These are phyloP conservation scores for Acanthamoeba sp. DNA, from an alignment of 208 protist genomes.

Conservation along the genomic window DNA sequence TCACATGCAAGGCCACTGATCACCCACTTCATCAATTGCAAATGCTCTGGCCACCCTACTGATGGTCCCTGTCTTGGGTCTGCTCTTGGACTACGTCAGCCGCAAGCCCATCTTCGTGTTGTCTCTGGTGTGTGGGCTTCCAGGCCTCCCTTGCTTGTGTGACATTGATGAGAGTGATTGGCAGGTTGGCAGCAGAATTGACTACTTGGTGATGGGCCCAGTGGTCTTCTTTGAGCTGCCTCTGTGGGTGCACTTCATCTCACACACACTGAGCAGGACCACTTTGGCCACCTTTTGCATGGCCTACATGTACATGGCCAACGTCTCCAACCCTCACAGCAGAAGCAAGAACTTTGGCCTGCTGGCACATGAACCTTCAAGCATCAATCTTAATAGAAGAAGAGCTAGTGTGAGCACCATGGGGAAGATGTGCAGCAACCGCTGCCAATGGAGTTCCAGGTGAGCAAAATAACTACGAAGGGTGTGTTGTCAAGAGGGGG, in stretches of 20 bases:
- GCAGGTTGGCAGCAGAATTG: background rate
- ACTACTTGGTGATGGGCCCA: background rate
- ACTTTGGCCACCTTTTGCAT: background rate
- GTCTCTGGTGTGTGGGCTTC: background rate
- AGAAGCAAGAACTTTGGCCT: background rate
- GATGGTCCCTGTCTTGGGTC: background rate
- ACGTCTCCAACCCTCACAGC: background rate
- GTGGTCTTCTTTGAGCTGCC: background rate
- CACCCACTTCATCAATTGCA: background rate
- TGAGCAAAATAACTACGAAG: too few relatives aligned
- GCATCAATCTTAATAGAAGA: too few relatives aligned
- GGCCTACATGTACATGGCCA: background rate
- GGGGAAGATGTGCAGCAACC: too few relatives aligned
- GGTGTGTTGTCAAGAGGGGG: too few relatives aligned
- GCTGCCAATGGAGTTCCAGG: too few relatives aligned
- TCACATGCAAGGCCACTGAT: background rate
- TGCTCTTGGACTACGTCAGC: background rate
- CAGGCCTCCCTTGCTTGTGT: background rate
- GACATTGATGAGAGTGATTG: background rate
- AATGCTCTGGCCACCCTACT: conserved; percentile 18
- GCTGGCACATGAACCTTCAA: too few relatives aligned
- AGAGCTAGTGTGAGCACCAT: too few relatives aligned
- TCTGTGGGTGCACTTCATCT: conserved; percentile 2
- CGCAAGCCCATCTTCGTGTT: conserved; percentile 21
- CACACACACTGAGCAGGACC: background rate